Evolutionary conservation across 441 rosid species (phyloP).

Genomic region (Pelargonium australe): DNA sequence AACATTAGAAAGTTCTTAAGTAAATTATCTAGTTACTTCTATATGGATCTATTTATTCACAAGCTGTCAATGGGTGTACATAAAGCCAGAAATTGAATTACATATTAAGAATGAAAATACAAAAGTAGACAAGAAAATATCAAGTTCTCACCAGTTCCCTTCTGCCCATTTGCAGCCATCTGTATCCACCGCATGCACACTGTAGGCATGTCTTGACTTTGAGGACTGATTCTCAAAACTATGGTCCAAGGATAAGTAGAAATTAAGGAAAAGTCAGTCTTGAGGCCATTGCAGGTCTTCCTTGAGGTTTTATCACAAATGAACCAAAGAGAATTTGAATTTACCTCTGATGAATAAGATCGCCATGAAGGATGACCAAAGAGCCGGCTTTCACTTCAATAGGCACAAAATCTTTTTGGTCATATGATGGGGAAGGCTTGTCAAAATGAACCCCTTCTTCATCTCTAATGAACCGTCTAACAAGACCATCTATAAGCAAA

Average conservation of each 20-base stretch:
- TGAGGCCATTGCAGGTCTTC: conserved; percentile 5
- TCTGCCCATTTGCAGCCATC: conserved; percentile 88
- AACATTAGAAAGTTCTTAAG: too few species aligned
- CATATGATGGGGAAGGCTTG: conserved; percentile 60
- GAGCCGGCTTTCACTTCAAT: conserved; percentile 93
- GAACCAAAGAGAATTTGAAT: conserved; percentile 9
- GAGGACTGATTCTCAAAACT: conserved; percentile 83
- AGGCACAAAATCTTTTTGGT: conserved; percentile 72
- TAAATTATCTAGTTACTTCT: too few species aligned
- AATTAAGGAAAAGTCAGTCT: conserved; percentile 9
- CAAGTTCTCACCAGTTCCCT: conserved; percentile 62
- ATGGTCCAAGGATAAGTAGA: conserved; percentile 19
- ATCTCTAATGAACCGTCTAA: conserved; percentile 74
- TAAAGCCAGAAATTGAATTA: too few species aligned
- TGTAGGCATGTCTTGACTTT: conserved; percentile 92
- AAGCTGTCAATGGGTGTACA: too few species aligned
- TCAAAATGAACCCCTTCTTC: conserved; percentile 79
- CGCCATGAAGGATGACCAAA: conserved; percentile 75
- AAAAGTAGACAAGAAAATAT: neutral
- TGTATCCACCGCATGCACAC: conserved; percentile 86
- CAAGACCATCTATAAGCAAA: conserved; percentile 63
- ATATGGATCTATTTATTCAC: too few species aligned
- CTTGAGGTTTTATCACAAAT: neutral
- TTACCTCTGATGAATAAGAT: conserved; percentile 90
- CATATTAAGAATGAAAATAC: neutral